Evolutionary conservation across 2,329 filamentous ascomycete species (phyloP), one percentile per base, ranked within the genome.

Genomic region (Lasiodiplodia gonubiensis): DNA sequence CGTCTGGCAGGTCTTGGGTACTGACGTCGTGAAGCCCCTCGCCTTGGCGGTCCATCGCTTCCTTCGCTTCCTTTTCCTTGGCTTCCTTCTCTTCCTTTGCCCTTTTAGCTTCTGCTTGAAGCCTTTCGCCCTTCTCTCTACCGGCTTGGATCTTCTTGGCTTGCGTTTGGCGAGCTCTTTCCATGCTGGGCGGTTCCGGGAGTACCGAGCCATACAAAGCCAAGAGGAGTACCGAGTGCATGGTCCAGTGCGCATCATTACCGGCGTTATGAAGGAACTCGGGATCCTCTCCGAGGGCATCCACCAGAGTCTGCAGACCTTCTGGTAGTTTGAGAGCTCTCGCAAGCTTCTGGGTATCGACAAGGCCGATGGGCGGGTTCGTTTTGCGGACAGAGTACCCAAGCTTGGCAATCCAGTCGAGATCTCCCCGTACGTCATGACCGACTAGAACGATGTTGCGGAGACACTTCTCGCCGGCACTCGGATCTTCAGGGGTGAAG

Each of bases 201-300:
- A 66, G 39, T 11, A 18, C 25, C 27, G 21, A 23, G n/a, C 64
- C 64, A 27, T 63, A 67, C 21, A 63, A 27, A n/a, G 66, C 66
- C 33, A 69, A 61, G 7, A 51, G 4, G 14, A 97, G 77, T 83
- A 95, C 86, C 8, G 88, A 90, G 69, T 90, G 88, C 70, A 97
- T 79, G 0, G 92, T 94, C 75, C 91, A 95, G 0, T 88, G 85
- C 0, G 93, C 93, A 75, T 97, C 93, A 70, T 97, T 97, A 1
- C 93, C 86, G 0, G 90, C 93, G 74, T 97, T 97, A 78, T 97
- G 93, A n/a, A 94, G 82, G 71, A 90, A 84, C 77, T 82, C 86
- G 51, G 83, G 86, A 0, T 79, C 72, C 8, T 96, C 86, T 2
- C 85, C 86, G 33, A 97, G 81, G 4, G 89, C 84, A 5, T 77